Base-by-base conservation (phyloP, 2,329 filamentous ascomycete species). In the Annulohypoxylon truncatum region DNA sequence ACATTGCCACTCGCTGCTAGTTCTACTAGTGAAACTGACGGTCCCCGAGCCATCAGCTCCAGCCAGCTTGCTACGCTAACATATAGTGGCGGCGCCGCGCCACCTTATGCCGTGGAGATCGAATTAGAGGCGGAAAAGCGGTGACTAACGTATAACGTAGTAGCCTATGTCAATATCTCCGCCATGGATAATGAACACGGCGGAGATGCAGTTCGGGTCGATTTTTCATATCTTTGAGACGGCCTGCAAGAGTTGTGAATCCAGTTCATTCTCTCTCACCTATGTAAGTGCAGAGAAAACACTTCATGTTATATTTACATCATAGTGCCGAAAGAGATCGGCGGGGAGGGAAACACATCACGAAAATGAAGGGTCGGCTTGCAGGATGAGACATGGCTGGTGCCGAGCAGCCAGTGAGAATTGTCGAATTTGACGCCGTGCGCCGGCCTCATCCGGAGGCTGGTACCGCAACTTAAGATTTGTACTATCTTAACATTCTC, bases 401-500 rank as follows among this genome's bases (percentile, higher is more conserved):
- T 52, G 47, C 44, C 13, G 59, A 56, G 4, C 31, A 51, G 35
- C 52, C 44, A 57, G 47, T 57, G 48, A 47, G 26, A 26, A 46
- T 20, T 48, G 26, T 13, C 13, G 28, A 22, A 26, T 18, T 48
- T n/a, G 42, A 52, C 46, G 54, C 46, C 26, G 40, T 67, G 52
- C 66, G 26, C 54, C 38, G 50, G 53, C 33, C 15, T 33, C 51
- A 59, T 52, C 40, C 50, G 48, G 44, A 57, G 50, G 63, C 60
- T 66, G 42, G 22, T 59, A 28, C 59, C 56, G 60, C 48, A 69
- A 63, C 66, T 51, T 26, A 47, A 64, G 42, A 29, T 35, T 22
- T 44, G 33, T 31, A 24, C 22, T 28, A 31, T 48, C 35, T 50
- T 20, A 35, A 47, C 29, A 28, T 61, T 61, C 60, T 56, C 18